Evolutionary conservation across 1,139 yeast genomes (phyloP), one percentile per base, ranked within the genome.

Genomic region (Suhomyces anneliseae): DNA sequence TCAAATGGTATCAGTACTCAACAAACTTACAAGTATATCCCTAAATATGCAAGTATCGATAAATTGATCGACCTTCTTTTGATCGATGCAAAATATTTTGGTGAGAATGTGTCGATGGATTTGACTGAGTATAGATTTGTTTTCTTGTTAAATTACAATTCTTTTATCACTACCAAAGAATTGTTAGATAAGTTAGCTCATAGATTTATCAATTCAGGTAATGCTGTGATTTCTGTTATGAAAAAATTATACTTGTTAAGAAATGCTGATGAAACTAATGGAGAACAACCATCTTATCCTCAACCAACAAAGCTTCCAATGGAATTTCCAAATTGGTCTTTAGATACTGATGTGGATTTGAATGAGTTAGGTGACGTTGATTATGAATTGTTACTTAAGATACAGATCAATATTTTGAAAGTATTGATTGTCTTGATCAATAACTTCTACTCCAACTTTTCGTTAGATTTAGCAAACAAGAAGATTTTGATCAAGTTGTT

Each of bases 371-470:
- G 79, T 0, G 74, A 72, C 38, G 78, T 75, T 34, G 79, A 75
- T 53, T 74, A 87, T 71, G 81, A 59, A 71, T 78, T 69, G 73
- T 83, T 62, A 78, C 83, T 55, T 78, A 71, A 85, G 61, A 87
- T 90, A 46, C 96, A 90, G 60, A 78, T 87, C 45, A 95, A 95
- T 43, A 83, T 90, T 38, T 71, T 90, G 52, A 95, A 89, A 60
- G 89, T 90, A 1, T 72, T 90, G 49, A 79, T 83, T 43, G 79
- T 85, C 36, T 77, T 95, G 66, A 81, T 90, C 26, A 79, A 82
- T 44, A 85, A 86, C 54, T 88, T 87, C 59, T 90, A 86, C 61
- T 68, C 80, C 34, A 95, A 88, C 61, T 88, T 92, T 59, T 78
- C 87, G 6, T 86, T 85, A 61, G 89, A 87, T 55, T 62, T 85